Percentiles rank a stretch among this genome's conserved stretches.
Evolutionary conservation across 768 basidiomycete genomes (phyloP).

Genomic region (Tulasnella sp.): DNA sequence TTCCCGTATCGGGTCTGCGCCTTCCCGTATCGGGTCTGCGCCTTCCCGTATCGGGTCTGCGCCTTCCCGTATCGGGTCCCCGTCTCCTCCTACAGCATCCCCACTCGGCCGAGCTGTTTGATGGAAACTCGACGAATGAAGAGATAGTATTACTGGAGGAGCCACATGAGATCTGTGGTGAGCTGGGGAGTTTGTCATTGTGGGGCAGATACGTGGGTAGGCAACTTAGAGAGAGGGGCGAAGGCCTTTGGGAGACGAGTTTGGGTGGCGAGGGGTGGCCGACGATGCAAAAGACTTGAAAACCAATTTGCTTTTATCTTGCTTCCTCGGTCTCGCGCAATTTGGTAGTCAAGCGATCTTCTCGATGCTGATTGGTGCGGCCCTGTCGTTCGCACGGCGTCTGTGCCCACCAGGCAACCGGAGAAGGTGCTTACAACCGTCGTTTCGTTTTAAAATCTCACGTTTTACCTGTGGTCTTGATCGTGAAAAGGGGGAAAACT

Average conservation of each 20-base stretch:
- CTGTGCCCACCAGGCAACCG: too few relatives aligned
- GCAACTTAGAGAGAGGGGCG: neutral
- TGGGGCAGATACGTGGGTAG: neutral
- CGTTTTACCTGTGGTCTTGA: too few relatives aligned
- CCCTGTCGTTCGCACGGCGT: too few relatives aligned
- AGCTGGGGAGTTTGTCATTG: neutral
- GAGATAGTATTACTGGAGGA: neutral
- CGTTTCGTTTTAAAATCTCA: too few relatives aligned
- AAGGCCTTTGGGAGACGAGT: too few relatives aligned
- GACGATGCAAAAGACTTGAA: neutral
- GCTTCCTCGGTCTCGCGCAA: neutral
- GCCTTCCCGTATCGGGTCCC: neutral
- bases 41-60: too few relatives aligned
- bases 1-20: too few relatives aligned
- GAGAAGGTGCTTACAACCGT: too few relatives aligned
- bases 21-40: too few relatives aligned
- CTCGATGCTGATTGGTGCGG: too few relatives aligned
- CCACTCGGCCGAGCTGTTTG: neutral
- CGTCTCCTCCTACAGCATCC: neutral
- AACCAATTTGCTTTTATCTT: neutral
- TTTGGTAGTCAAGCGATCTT: too few relatives aligned
- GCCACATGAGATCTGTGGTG: neutral
- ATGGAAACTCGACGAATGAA: neutral
- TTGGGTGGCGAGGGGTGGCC: neutral
- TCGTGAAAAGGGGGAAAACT: too few relatives aligned